Percentiles rank a stretch among this genome's conserved stretches.
Conservation (phyloP, 345 rosid genomes). For the Brassica napus region DNA sequence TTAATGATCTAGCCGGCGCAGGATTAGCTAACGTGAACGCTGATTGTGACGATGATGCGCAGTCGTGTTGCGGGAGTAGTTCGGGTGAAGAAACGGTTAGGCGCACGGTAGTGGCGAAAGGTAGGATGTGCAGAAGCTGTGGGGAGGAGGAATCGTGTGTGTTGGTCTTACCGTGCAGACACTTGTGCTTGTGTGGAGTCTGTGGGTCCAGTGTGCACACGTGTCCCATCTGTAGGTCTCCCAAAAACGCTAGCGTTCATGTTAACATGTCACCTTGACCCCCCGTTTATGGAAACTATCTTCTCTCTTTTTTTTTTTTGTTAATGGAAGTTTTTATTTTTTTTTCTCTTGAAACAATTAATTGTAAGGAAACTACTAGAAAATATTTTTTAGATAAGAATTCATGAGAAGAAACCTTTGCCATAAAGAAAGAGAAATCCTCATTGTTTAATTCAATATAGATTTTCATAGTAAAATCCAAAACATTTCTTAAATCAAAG, state of each 20-base stretch:
- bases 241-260: slow-evolving; percentile 66
- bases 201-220: slow-evolving; percentile 61
- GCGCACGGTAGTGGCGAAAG: slow-evolving; percentile 25
- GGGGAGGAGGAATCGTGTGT: slow-evolving; percentile 67
- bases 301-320: background rate
- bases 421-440: background rate
- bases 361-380: slow-evolving; percentile 8
- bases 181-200: slow-evolving; percentile 65
- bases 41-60: slow-evolving; percentile 56
- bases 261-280: slow-evolving; percentile 59
- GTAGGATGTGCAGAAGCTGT: slow-evolving; percentile 62
- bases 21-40: slow-evolving; percentile 35
- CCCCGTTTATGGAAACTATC: slow-evolving; percentile 18
- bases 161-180: slow-evolving; percentile 84
- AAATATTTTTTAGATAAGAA: slow-evolving; percentile 2
- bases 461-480: background rate
- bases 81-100: slow-evolving; percentile 19
- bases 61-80: slow-evolving; percentile 70
- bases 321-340: background rate
- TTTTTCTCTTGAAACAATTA: background rate
- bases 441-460: background rate
- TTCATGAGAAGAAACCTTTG: background rate
- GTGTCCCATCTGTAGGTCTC: slow-evolving; percentile 76
- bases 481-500: background rate
- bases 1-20: slow-evolving; percentile 36